Conservation (phyloP, 1,139 yeast species). For the Blastobotrys elegans region DNA sequence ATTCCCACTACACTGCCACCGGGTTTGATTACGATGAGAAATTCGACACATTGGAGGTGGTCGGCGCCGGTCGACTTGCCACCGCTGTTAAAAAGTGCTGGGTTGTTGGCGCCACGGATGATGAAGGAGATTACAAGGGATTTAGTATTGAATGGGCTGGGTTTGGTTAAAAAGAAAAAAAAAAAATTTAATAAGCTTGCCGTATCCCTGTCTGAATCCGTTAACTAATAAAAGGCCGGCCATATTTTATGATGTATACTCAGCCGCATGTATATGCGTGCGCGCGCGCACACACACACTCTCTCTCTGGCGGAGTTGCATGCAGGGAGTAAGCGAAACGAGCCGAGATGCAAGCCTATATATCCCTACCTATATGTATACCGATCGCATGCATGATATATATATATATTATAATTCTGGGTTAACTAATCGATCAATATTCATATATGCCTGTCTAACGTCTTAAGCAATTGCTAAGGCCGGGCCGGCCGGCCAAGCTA, state of each 20-base stretch:
- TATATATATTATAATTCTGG: too few relatives aligned
- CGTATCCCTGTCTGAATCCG: not conserved
- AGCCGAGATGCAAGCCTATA: too few relatives aligned
- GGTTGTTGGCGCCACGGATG: constrained; percentile 46
- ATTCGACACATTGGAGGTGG: constrained; percentile 47
- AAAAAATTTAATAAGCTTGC: too few relatives aligned
- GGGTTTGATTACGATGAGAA: constrained; percentile 48
- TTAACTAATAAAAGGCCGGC: too few relatives aligned
- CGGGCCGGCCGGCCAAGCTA: too few relatives aligned
- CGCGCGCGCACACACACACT: not conserved
- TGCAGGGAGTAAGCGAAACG: too few relatives aligned
- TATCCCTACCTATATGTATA: too few relatives aligned
- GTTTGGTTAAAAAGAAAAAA: constrained; percentile 32
- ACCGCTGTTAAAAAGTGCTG: constrained; percentile 88
- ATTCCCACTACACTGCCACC: constrained; percentile 76
- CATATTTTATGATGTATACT: not conserved
- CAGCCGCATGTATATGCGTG: not conserved
- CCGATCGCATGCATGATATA: too few relatives aligned
- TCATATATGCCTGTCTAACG: too few relatives aligned
- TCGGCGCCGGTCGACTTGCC: constrained; percentile 84
- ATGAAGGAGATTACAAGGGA: constrained; percentile 25
- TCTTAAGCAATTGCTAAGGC: too few relatives aligned
- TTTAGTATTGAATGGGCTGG: constrained; percentile 41
- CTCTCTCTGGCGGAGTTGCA: too few relatives aligned
- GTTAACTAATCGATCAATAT: too few relatives aligned